Percentiles rank a stretch among this genome's conserved stretches.
These are phyloP conservation scores for Metarhizium humberi DNA, from an alignment of 2,329 filamentous ascomycete species.

Conservation along the genomic window DNA sequence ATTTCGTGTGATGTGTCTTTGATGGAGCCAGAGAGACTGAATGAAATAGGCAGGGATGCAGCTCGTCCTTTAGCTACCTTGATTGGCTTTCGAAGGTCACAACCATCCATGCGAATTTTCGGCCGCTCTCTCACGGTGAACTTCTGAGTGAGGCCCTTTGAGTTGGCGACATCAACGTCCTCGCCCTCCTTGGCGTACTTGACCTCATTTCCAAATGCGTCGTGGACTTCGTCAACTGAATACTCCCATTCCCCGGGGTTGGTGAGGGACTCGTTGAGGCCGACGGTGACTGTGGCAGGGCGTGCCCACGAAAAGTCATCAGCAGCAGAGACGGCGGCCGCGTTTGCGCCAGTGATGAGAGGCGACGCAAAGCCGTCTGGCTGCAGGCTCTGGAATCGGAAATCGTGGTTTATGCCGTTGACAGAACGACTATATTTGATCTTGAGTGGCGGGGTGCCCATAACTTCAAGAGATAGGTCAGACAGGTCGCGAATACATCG, in stretches of 20 bases:
- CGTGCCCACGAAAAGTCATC: conserved; percentile 75
- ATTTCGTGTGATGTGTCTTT: conserved; percentile 61
- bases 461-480: conserved; percentile 71
- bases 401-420: conserved; percentile 73
- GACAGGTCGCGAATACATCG: conserved; percentile 85
- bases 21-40: conserved; percentile 49
- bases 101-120: conserved; percentile 59
- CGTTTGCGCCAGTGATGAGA: conserved; percentile 52
- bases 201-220: conserved; percentile 80
- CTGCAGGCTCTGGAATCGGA: conserved; percentile 88
- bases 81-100: conserved; percentile 70
- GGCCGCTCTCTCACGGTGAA: conserved; percentile 86
- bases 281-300: conserved; percentile 64
- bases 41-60: conserved; percentile 61
- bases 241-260: conserved; percentile 79
- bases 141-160: conserved; percentile 59
- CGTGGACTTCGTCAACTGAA: conserved; percentile 81
- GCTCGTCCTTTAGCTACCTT: conserved; percentile 70
- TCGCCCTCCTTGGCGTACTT: conserved; percentile 61
- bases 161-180: conserved; percentile 57
- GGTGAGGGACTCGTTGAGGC: conserved; percentile 82
- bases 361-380: conserved; percentile 79
- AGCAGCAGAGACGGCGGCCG: conserved; percentile 50
- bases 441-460: conserved; percentile 82
- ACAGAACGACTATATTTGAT: conserved; percentile 86